Evolutionary conservation across 371 early-diverging fungal genomes (phyloP).

Genomic region (Mucor velutinosus): DNA sequence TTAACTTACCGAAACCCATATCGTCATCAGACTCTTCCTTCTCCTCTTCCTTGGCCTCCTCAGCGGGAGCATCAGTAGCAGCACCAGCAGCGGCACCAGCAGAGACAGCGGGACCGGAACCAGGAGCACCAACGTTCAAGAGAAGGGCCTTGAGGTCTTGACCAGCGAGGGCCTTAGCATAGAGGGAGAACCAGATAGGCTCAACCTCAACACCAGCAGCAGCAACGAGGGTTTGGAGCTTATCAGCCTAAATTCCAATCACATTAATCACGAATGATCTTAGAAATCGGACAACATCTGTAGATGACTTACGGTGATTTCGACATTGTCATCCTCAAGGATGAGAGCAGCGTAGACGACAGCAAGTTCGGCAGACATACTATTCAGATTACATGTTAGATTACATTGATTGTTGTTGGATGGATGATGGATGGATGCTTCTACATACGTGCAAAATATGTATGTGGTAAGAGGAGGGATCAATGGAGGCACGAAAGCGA

Average conservation of each 20-base stretch:
- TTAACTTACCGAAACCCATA: constrained; percentile 82
- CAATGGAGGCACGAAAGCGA: constrained; percentile 6
- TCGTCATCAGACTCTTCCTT: constrained; percentile 92
- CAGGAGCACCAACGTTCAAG: constrained; percentile 85
- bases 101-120: constrained; percentile 64
- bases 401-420: background rate
- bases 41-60: constrained; percentile 69
- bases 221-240: constrained; percentile 88
- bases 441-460: constrained; percentile 31
- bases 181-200: constrained; percentile 94
- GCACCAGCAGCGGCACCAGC: constrained; percentile 56
- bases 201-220: constrained; percentile 94
- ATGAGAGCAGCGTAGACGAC: constrained; percentile 97
- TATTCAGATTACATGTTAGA: constrained; percentile 12
- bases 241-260: constrained; percentile 77
- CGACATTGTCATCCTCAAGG: constrained; percentile 96
- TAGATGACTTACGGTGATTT: constrained; percentile 83
- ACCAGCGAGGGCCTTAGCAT: constrained; percentile 98
- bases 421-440: constrained; percentile 31
- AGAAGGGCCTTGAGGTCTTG: constrained; percentile 90
- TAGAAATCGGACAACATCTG: background rate
- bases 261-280: background rate
- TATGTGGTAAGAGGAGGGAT: constrained; percentile 29
- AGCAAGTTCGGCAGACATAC: constrained; percentile 84
- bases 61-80: constrained; percentile 60